Conservation (phyloP, 495 filamentous ascomycete species). For the Aspergillus sclerotiicarbonarius region DNA sequence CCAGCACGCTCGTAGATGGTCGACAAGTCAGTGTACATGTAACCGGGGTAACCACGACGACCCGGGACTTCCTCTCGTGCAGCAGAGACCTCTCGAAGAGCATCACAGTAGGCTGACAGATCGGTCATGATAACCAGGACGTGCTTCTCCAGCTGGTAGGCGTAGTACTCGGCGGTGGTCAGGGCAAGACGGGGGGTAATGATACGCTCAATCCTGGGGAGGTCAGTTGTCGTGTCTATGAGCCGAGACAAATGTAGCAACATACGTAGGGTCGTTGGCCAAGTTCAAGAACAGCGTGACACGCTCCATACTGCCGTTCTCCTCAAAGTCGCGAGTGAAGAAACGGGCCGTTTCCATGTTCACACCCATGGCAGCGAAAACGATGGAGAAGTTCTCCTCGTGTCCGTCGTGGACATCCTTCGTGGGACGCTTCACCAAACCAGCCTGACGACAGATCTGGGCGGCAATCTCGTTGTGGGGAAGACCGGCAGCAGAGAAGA, state of each 20-base stretch:
- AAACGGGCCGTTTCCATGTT: conserved; percentile 98
- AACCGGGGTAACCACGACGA: conserved; percentile 99
- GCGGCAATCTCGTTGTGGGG: conserved; percentile 99
- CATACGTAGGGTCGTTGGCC: conserved; percentile 97
- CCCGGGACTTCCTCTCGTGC: conserved; percentile 99
- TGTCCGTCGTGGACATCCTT: conserved; percentile 97
- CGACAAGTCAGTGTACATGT: conserved; percentile 99
- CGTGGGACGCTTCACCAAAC: conserved; percentile 82
- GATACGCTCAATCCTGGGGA: conserved; percentile 90
- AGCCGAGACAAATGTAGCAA: conserved; percentile 5
- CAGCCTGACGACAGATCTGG: conserved; percentile 93
- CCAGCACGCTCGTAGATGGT: conserved; percentile 99
- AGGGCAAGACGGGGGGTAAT: conserved; percentile 98
- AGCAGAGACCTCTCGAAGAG: conserved; percentile 95
- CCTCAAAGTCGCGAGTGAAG: conserved; percentile 98
- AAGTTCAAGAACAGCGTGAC: conserved; percentile 97
- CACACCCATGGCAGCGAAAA: conserved; percentile 99
- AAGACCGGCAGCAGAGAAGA: conserved; percentile 97
- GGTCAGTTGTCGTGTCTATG: conserved; percentile 10
- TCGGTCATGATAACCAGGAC: conserved; percentile 98
- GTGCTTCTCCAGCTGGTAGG: conserved; percentile 99
- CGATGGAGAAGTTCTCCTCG: conserved; percentile 99
- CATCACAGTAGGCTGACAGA: conserved; percentile 97
- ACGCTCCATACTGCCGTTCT: conserved; percentile 98
- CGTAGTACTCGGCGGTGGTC: conserved; percentile 99